These are phyloP conservation scores for Acacia crassicarpa DNA, from an alignment of 306 rosid genomes.

Conservation along the genomic window DNA sequence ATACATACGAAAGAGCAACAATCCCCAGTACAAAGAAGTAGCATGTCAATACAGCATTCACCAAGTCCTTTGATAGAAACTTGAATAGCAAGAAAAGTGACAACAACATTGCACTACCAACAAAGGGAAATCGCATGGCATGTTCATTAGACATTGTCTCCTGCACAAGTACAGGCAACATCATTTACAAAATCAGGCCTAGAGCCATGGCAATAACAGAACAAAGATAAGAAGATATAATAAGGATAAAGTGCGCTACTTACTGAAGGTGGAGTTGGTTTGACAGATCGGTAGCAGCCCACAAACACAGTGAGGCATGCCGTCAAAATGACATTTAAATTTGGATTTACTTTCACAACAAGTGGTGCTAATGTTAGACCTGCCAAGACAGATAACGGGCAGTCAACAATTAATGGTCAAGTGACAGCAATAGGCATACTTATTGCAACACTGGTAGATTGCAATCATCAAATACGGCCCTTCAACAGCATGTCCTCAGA, in stretches of 20 bases:
- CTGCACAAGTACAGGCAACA: conserved; percentile 51
- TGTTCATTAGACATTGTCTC: conserved; percentile 99
- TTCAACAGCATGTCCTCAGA: background rate
- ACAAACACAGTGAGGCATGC: conserved; percentile 89
- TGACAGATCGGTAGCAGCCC: conserved; percentile 96
- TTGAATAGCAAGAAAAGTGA: conserved; percentile 95
- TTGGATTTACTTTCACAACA: conserved; percentile 85
- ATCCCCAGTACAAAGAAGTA: conserved; percentile 98
- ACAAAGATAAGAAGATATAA: background rate
- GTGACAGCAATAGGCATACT: background rate
- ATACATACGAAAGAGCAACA: conserved; percentile 90
- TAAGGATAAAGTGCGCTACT: conserved; percentile 30
- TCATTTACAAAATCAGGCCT: conserved; percentile 1
- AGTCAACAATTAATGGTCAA: conserved; percentile 1
- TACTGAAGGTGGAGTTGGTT: conserved; percentile 95
- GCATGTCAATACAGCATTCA: conserved; percentile 89
- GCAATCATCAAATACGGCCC: background rate
- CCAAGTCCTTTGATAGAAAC: conserved; percentile 98
- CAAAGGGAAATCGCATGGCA: conserved; percentile 99
- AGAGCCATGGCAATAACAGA: background rate
- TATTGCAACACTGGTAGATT: background rate
- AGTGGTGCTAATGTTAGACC: conserved; percentile 96
- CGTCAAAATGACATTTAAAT: conserved; percentile 84
- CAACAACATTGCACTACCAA: conserved; percentile 98
- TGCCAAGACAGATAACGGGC: conserved; percentile 39